Evolutionary conservation across 345 rosid genomes (phyloP).

Genomic region (Eucalyptus marginata): DNA sequence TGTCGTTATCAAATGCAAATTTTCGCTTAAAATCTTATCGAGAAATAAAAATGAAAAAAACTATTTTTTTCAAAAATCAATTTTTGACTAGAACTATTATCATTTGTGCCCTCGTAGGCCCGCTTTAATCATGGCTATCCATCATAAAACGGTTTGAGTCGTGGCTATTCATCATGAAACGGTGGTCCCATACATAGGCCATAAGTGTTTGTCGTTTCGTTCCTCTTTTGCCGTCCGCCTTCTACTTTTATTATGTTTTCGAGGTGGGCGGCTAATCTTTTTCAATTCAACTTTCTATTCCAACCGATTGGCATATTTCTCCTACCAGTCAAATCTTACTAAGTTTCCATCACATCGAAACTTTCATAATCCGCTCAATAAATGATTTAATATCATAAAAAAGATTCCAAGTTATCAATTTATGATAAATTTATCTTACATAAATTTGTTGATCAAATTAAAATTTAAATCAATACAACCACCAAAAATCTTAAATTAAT

Average conservation of each 20-base stretch:
- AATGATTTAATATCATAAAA: no score
- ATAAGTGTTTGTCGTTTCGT: neutral
- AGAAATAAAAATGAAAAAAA: no score
- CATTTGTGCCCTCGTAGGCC: neutral
- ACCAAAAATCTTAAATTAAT: no score
- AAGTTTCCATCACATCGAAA: neutral
- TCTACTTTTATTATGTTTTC: neutral
- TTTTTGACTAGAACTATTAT: no score
- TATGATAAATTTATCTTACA: no score
- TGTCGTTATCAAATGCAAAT: accelerated
- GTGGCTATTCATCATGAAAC: neutral
- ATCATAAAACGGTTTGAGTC: neutral
- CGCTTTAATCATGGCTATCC: neutral
- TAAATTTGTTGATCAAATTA: no score
- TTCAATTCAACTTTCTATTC: neutral
- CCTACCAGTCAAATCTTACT: neutral
- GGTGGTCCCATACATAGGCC: neutral
- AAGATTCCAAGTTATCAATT: no score
- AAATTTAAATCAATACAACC: no score
- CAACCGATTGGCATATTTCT: neutral
- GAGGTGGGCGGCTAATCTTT: neutral
- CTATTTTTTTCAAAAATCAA: no score
- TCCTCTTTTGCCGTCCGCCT: neutral
- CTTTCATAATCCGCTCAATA: neutral
- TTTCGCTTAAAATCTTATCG: no score